phyloP scores from a whole-genome alignment of 495 filamentous ascomycete species.

The Aspergillus baeticus region DNA sequence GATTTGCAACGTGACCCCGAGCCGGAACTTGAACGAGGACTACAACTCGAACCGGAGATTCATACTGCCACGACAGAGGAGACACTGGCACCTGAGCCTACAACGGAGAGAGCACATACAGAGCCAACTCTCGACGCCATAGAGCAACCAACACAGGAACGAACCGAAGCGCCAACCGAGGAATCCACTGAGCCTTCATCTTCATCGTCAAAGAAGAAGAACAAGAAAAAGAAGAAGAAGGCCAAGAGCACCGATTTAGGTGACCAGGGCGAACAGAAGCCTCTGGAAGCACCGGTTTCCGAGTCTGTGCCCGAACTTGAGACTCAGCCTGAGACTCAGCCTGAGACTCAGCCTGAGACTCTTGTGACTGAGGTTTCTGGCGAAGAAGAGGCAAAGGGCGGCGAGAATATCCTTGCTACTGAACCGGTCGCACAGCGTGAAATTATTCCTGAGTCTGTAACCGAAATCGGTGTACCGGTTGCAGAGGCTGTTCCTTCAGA shows the following conservation, averaged over 20 bases:
- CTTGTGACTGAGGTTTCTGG: not conserved
- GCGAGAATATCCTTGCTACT: not conserved
- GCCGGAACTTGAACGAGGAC: no score
- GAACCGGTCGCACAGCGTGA: not conserved
- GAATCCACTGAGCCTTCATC: slow-evolving; percentile 1
- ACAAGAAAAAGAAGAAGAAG: slow-evolving; percentile 39
- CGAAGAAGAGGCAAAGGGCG: not conserved
- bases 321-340: not conserved
- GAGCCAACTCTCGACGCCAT: not conserved
- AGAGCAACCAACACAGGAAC: not conserved
- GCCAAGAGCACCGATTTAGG: slow-evolving; percentile 23
- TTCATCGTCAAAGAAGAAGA: slow-evolving; percentile 38
- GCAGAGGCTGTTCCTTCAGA: no score
- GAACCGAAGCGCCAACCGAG: not conserved
- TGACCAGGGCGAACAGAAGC: slow-evolving; percentile 11
- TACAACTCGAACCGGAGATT: no score
- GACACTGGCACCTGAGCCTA: no score
- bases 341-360: not conserved
- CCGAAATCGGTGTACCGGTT: not conserved
- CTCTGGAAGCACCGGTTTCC: slow-evolving; percentile 1
- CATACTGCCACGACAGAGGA: no score
- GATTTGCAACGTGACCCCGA: no score
- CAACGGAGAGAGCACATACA: not conserved
- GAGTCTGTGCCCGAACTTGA: not conserved
- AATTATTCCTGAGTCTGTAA: not conserved